Base-by-base conservation (phyloP, 495 filamentous ascomycete species). In the Amphirosellinia nigrospora region DNA sequence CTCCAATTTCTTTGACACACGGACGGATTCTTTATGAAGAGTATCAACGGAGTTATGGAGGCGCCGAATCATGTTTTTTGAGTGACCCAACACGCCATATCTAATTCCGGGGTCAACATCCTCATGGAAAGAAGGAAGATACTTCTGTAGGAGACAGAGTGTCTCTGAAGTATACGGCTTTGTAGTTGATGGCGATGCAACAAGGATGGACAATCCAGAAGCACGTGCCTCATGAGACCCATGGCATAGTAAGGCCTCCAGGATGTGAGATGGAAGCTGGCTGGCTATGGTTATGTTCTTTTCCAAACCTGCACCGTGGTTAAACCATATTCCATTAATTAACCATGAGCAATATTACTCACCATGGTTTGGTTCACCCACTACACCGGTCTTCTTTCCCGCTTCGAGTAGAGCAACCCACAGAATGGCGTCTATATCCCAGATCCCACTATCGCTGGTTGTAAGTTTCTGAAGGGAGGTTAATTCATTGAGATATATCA, bases 81-180 rank as follows among this genome's bases (percentile, higher is more conserved):
- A 87, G 60, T 89, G 78, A 41, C 88, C 86, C 63, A 94, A 81
- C 2, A 94, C 82, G 70, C 96, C 92, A 46, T 93, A 89, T 61
- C 95, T 87, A 69, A 92, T 86, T 71, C 94, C 91, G 9, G 95
- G 88, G 73, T 97, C 92, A n/a, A 91, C 89, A 69, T 97, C 94
- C 4, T 90, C 86, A 79, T 94, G 89, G 61, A 96, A 88, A 3
- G 88, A 84, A 3, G 87, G 83, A 0, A 98, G 80, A 43, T 89
- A 85, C 48, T 76, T 80, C 46, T 86, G 79, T 30, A 97, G 84
- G 2, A 89, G 83, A n/a, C 72, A 70, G 3, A 94, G 84, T 0
- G 89, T 85, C 50, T 77, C 81, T 4, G 80, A 56, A 0, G 89
- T 87, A 21, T 95, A 87, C 10, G 93, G 92, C 34, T 88, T 89